Conservation (phyloP, 1,139 yeast species). For the Geotrichum europaeum region DNA sequence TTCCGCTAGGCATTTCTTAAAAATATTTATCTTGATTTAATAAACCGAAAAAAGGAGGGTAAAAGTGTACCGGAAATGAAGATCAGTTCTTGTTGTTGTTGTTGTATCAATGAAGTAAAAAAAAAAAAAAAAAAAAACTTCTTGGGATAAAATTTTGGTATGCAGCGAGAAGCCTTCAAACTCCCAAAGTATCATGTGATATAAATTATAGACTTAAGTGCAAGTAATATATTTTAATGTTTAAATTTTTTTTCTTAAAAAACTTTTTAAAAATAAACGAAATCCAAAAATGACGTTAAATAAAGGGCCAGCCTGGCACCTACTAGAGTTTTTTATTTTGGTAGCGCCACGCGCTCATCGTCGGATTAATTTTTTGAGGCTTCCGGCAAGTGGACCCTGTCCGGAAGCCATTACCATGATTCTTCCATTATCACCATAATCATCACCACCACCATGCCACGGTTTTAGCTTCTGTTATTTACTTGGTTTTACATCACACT, state of each 20-base stretch:
- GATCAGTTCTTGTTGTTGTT: neutral
- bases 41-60: neutral
- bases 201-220: neutral
- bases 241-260: neutral
- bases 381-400: neutral
- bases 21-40: neutral
- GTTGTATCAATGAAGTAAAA: neutral
- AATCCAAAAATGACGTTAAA: neutral
- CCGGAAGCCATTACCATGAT: neutral
- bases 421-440: too few relatives aligned
- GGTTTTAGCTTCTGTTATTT: too few relatives aligned
- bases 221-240: neutral
- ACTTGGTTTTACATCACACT: too few relatives aligned
- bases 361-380: neutral
- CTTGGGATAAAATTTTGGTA: neutral
- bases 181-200: neutral
- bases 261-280: too few relatives aligned
- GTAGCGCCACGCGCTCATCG: neutral
- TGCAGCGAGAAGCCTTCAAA: neutral
- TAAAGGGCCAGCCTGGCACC: neutral
- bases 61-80: neutral
- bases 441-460: too few relatives aligned
- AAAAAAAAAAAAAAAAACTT: neutral
- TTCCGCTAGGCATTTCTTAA: constrained; percentile 40
- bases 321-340: neutral